These are phyloP conservation scores for Medakamo hakoo DNA, from an alignment of 139 green algal species.

Conservation along the genomic window DNA sequence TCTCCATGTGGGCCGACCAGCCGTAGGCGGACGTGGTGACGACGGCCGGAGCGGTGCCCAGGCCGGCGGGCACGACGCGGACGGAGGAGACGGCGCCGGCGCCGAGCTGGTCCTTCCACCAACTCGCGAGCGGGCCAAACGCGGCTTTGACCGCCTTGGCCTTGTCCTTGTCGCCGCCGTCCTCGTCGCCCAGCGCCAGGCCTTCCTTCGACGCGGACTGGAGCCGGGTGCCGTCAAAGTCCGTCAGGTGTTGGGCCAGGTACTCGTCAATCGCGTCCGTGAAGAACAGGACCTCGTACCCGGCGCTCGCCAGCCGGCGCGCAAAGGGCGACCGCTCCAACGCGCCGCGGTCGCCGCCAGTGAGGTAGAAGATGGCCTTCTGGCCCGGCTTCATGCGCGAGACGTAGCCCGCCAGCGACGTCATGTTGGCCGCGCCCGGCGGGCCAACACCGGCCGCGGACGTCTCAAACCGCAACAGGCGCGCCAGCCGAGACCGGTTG, in stretches of 20 bases:
- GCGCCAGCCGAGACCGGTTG: constrained; percentile 62
- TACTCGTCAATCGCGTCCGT: constrained; percentile 97
- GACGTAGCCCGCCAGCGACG: constrained; percentile 76
- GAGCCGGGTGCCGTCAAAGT: constrained; percentile 93
- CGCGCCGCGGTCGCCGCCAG: constrained; percentile 50
- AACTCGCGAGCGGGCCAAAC: constrained; percentile 78
- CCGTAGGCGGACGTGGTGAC: constrained; percentile 80
- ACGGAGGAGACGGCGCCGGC: constrained; percentile 26
- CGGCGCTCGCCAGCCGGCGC: constrained; percentile 43
- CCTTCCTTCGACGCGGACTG: constrained; percentile 88
- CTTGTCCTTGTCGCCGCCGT: constrained; percentile 61
- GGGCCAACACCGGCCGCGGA: too few species aligned
- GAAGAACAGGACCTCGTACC: constrained; percentile 87
- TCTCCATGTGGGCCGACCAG: constrained; percentile 94
- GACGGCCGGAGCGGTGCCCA: constrained; percentile 73
- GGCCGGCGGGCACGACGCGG: constrained; percentile 62
- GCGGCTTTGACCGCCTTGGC: constrained; percentile 61
- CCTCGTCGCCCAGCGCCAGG: constrained; percentile 75
- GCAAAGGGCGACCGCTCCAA: constrained; percentile 58
- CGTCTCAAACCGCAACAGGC: constrained; percentile 72
- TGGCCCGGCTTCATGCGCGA: constrained; percentile 78
- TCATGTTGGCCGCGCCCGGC: constrained; percentile 41
- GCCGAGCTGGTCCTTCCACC: constrained; percentile 83
- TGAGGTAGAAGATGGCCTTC: constrained; percentile 95
- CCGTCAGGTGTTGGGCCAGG: constrained; percentile 73